Percentiles rank a stretch among this genome's conserved stretches.
Evolutionary conservation across 106 monocot genomes (phyloP).

Genomic region (Ottelia alismoides): DNA sequence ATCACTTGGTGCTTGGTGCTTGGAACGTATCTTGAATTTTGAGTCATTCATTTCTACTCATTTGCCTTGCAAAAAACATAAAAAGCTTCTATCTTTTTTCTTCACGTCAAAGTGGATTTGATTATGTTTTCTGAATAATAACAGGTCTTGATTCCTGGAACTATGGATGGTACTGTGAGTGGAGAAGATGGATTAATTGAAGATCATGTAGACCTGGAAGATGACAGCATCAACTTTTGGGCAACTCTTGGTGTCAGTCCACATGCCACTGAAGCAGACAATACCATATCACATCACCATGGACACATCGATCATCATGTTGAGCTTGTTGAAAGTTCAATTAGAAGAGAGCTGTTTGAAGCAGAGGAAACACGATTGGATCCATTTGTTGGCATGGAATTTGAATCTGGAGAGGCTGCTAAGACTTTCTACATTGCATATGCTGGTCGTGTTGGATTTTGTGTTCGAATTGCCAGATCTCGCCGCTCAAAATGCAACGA

Average conservation of each 20-base stretch:
- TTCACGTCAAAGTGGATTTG: too few species aligned
- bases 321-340: neutral
- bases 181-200: conserved; percentile 20
- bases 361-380: conserved; percentile 15
- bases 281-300: conserved; percentile 6
- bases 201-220: conserved; percentile 20
- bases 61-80: too few species aligned
- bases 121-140: too few species aligned
- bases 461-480: conserved; percentile 87
- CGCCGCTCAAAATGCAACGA: conserved; percentile 87
- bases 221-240: conserved; percentile 13
- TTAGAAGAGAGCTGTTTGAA: conserved; percentile 5
- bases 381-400: conserved; percentile 94
- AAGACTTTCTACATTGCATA: conserved; percentile 93
- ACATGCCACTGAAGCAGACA: conserved; percentile 2
- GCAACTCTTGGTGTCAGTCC: conserved; percentile 7
- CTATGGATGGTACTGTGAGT: conserved; percentile 9
- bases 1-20: too few species aligned
- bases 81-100: too few species aligned
- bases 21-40: too few species aligned
- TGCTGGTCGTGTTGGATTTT: conserved; percentile 81
- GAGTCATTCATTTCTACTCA: too few species aligned
- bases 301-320: conserved; percentile 1
- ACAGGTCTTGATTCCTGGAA: too few species aligned
- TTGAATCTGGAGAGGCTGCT: conserved; percentile 90